Percentiles rank a stretch among this genome's conserved stretches.
Conservation (phyloP, 2,329 filamentous ascomycete genomes). For the Emmonsiellopsis sp. region DNA sequence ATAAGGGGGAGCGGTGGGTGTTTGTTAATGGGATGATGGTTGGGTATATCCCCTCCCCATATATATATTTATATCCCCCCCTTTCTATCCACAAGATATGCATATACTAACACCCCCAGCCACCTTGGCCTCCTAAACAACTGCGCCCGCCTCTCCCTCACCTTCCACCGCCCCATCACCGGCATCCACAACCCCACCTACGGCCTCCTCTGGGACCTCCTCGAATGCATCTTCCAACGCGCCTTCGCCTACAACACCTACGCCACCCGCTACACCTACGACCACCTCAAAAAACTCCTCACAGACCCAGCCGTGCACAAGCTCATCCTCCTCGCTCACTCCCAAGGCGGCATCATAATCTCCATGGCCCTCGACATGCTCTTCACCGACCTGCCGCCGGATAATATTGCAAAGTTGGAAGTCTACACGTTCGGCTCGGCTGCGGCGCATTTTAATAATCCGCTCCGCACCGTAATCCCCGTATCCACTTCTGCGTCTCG, state of each 20-base stretch:
- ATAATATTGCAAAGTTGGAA: conserved; percentile 60
- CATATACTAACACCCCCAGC: conserved; percentile 9
- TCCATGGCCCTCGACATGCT: conserved; percentile 69
- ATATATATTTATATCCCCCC: neutral
- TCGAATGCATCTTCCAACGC: conserved; percentile 70
- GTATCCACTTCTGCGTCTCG: conserved; percentile 17
- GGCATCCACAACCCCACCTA: conserved; percentile 69
- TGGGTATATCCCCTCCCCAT: conserved; percentile 6
- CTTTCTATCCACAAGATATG: too few relatives aligned
- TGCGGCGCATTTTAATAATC: conserved; percentile 76
- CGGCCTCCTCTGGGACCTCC: conserved; percentile 65
- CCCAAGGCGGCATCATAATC: conserved; percentile 67
- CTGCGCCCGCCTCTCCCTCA: conserved; percentile 60
- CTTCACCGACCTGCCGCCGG: conserved; percentile 59
- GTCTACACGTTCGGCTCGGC: conserved; percentile 70
- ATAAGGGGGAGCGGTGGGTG: conserved; percentile 10
- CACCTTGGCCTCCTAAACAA: conserved; percentile 62
- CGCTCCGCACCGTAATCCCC: conserved; percentile 41
- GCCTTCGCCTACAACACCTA: conserved; percentile 63
- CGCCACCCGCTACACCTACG: conserved; percentile 53
- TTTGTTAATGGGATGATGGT: conserved; percentile 14
- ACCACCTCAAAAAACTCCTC: conserved; percentile 54
- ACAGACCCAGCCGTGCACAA: conserved; percentile 56
- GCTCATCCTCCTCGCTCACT: conserved; percentile 66
- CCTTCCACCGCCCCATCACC: conserved; percentile 60